phyloP scores from a whole-genome alignment of 164 flowering plant species.

The Santalum album region DNA sequence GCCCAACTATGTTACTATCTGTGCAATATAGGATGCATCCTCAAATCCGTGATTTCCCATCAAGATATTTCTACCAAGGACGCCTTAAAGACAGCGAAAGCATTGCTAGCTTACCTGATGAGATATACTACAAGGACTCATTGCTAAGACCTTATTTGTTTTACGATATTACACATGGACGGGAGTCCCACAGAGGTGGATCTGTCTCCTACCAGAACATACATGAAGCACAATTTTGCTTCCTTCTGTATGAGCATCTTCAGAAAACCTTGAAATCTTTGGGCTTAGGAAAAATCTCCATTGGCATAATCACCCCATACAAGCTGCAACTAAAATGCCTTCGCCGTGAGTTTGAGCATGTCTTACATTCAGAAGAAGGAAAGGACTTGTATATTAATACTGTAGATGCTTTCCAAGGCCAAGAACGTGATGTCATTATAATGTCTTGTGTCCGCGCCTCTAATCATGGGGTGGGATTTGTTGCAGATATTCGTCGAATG shows the following conservation, averaged over 20 bases:
- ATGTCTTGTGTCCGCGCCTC: constrained; percentile 99
- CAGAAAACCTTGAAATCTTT: constrained; percentile 59
- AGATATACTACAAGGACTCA: constrained; percentile 65
- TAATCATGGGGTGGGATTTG: constrained; percentile 90
- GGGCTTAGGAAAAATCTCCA: constrained; percentile 60
- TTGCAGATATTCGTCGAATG: constrained; percentile 93
- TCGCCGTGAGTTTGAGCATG: constrained; percentile 73
- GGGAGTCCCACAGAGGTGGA: constrained; percentile 91
- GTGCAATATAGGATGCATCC: constrained; percentile 99
- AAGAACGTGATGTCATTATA: constrained; percentile 92
- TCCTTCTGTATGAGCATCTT: constrained; percentile 79
- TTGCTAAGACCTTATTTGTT: constrained; percentile 76
- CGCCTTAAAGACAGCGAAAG: constrained; percentile 92
- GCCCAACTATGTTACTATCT: constrained; percentile 88
- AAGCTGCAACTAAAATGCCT: constrained; percentile 91
- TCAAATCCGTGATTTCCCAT: constrained; percentile 92
- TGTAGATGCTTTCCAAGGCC: constrained; percentile 99
- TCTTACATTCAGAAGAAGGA: constrained; percentile 79
- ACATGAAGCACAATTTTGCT: constrained; percentile 82
- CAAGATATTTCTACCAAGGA: constrained; percentile 89
- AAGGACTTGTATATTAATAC: constrained; percentile 87
- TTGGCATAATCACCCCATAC: constrained; percentile 96
- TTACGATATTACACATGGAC: constrained; percentile 77
- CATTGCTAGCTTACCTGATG: constrained; percentile 64
- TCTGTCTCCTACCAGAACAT: constrained; percentile 88